These are phyloP conservation scores for Candida berthetii DNA, from an alignment of 805 yeast species.

Conservation along the genomic window DNA sequence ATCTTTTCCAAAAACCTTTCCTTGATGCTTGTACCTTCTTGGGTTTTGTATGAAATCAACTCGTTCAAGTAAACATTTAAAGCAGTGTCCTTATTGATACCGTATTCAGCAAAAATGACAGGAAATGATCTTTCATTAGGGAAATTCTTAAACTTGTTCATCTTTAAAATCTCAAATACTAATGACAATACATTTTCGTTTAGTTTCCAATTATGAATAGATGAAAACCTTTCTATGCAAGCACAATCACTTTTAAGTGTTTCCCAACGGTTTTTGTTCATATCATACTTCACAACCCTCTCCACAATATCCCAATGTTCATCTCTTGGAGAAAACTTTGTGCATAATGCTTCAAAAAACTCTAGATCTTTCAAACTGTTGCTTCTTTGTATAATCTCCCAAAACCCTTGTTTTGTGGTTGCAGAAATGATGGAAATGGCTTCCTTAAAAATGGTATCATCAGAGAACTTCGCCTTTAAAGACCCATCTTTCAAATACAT, in stretches of 20 bases:
- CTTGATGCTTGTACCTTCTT: slow-evolving; percentile 1
- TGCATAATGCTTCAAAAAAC: slow-evolving; percentile 10
- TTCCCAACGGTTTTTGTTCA: neutral
- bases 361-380: slow-evolving; percentile 7
- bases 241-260: slow-evolving; percentile 6
- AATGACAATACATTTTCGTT: slow-evolving; percentile 8
- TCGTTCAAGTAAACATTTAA: slow-evolving; percentile 13
- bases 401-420: slow-evolving; percentile 4
- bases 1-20: slow-evolving; percentile 15
- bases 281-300: slow-evolving; percentile 1
- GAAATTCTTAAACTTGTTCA: slow-evolving; percentile 13
- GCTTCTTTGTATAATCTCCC: slow-evolving; percentile 6
- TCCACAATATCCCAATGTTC: slow-evolving; percentile 8
- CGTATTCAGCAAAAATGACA: slow-evolving; percentile 3
- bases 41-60: slow-evolving; percentile 2
- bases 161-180: slow-evolving; percentile 15
- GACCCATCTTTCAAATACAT: slow-evolving; percentile 6
- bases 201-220: slow-evolving; percentile 7
- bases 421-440: slow-evolving; percentile 12
- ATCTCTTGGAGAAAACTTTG: slow-evolving; percentile 1
- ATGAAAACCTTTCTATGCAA: slow-evolving; percentile 4
- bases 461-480: slow-evolving; percentile 6
- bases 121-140: slow-evolving; percentile 7
- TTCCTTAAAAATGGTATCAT: slow-evolving; percentile 9
- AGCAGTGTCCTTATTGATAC: slow-evolving; percentile 8